Evolutionary conservation across 495 filamentous ascomycete genomes (phyloP).

Genomic region (Neurospora discreta): DNA sequence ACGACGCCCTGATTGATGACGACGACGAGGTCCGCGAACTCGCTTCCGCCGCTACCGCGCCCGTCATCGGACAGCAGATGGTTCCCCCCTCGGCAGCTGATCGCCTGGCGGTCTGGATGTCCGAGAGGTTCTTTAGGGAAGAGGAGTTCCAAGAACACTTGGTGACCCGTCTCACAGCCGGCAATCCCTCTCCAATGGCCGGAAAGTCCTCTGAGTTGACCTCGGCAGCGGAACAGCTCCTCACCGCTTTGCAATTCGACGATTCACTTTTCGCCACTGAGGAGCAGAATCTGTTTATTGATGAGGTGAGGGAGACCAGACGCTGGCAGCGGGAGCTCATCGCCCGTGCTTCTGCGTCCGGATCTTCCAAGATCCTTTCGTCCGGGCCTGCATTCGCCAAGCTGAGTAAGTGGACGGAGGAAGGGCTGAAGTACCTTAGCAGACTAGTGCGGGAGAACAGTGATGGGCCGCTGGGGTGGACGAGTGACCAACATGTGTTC

Average conservation of each 20-base stretch:
- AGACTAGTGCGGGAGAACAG: conserved; percentile 16
- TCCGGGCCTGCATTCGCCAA: conserved; percentile 3
- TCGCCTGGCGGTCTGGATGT: conserved; percentile 26
- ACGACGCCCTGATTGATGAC: conserved; percentile 65
- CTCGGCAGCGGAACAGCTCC: conserved; percentile 37
- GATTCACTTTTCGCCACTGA: conserved; percentile 74
- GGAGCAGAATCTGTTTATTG: conserved; percentile 83
- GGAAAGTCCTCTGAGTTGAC: conserved; percentile 8
- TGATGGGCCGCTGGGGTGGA: conserved; percentile 65
- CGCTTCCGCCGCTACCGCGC: conserved; percentile 39
- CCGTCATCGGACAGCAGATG: conserved; percentile 24
- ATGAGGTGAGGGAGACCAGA: conserved; percentile 58
- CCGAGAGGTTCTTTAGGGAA: conserved; percentile 8
- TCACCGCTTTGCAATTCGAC: conserved; percentile 45
- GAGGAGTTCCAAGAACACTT: conserved; percentile 24
- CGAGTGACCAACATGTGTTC: conserved; percentile 60
- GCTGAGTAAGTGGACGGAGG: conserved; percentile 41
- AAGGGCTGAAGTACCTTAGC: conserved; percentile 42
- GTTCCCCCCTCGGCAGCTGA: conserved; percentile 30
- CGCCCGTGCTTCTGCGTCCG: background rate
- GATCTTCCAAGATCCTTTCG: conserved; percentile 21
- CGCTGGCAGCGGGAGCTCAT: conserved; percentile 44
- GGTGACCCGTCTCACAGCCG: conserved; percentile 21
- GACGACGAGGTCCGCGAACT: conserved; percentile 74
- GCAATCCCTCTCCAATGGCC: background rate